Evolutionary conservation across 257 asterid species (phyloP).

Genomic region (Pogostemon cablin): DNA sequence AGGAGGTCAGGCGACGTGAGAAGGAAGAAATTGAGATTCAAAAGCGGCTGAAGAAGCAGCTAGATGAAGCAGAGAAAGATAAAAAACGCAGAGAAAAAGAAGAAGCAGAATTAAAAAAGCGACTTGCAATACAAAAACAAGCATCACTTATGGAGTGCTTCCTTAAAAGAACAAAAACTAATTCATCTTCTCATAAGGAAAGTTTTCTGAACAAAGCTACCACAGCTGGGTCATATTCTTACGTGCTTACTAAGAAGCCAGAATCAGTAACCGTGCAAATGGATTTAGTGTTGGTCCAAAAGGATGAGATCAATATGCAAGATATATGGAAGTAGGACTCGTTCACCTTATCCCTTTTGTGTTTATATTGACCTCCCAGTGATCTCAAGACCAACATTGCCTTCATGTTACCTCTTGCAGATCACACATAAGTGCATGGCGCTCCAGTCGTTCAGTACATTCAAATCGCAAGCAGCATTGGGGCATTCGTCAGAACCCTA

Average conservation of each 20-base stretch:
- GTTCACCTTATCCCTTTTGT: conserved; percentile 27
- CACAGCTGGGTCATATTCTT: conserved; percentile 37
- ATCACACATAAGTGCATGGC: conserved; percentile 72
- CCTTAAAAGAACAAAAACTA: conserved; percentile 57
- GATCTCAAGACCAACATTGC: conserved; percentile 21
- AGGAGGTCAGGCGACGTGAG: conserved; percentile 70
- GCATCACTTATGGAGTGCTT: conserved; percentile 95
- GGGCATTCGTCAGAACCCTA: conserved; percentile 84
- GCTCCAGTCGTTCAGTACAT: conserved; percentile 39
- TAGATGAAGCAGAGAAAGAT: conserved; percentile 76
- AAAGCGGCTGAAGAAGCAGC: conserved; percentile 70
- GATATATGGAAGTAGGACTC: conserved; percentile 66
- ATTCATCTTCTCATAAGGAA: conserved; percentile 41
- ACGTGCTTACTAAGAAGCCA: conserved; percentile 40
- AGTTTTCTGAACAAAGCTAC: conserved; percentile 41
- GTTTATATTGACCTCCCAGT: conserved; percentile 6
- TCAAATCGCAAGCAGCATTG: conserved; percentile 58
- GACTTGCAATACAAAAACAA: conserved; percentile 72
- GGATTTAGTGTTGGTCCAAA: conserved; percentile 63
- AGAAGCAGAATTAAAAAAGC: conserved; percentile 70
- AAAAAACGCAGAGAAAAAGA: conserved; percentile 83
- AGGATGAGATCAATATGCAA: conserved; percentile 42
- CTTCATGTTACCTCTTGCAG: conserved; percentile 46
- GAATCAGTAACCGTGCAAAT: conserved; percentile 60
- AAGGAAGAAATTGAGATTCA: conserved; percentile 72